phyloP scores from a whole-genome alignment of 2,329 filamentous ascomycete genomes.

The Xylariaceae sp. region DNA sequence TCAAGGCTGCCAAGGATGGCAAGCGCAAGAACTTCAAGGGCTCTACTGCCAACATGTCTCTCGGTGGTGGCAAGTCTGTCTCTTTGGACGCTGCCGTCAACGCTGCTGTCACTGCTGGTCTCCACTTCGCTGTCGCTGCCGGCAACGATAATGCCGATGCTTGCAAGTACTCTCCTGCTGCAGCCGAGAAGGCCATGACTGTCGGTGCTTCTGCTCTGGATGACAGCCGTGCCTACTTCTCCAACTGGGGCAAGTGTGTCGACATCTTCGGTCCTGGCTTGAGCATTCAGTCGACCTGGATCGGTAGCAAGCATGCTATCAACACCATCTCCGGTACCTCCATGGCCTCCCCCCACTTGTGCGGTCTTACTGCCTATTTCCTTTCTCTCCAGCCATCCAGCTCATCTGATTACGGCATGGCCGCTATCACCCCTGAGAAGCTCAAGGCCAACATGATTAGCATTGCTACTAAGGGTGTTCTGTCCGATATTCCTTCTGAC shows the following conservation, averaged over 20 bases:
- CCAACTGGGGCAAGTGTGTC: conserved; percentile 99
- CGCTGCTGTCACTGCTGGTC: conserved; percentile 83
- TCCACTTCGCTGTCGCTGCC: conserved; percentile 97
- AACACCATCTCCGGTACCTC: conserved; percentile 99
- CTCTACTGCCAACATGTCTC: conserved; percentile 98
- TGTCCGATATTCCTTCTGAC: conserved; percentile 77
- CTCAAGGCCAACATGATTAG: conserved; percentile 85
- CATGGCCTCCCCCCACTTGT: conserved; percentile 97
- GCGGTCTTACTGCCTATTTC: conserved; percentile 95
- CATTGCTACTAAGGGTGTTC: conserved; percentile 74
- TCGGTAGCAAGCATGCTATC: conserved; percentile 89
- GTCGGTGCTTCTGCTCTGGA: conserved; percentile 91
- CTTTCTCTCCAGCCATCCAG: conserved; percentile 89
- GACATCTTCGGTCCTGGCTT: conserved; percentile 98
- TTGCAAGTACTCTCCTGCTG: conserved; percentile 98
- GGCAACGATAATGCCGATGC: conserved; percentile 99
- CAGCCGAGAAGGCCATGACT: conserved; percentile 86
- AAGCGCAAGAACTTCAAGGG: conserved; percentile 98
- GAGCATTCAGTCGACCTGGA: conserved; percentile 98
- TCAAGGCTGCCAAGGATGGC: conserved; percentile 75
- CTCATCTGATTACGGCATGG: conserved; percentile 89
- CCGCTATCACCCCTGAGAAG: conserved; percentile 86
- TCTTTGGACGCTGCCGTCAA: conserved; percentile 91
- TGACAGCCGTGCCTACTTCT: conserved; percentile 99
- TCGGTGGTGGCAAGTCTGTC: conserved; percentile 94